Evolutionary conservation across 495 filamentous ascomycete species (phyloP), one percentile per base, ranked within the genome.

Genomic region (Hyaloscypha bicolor): DNA sequence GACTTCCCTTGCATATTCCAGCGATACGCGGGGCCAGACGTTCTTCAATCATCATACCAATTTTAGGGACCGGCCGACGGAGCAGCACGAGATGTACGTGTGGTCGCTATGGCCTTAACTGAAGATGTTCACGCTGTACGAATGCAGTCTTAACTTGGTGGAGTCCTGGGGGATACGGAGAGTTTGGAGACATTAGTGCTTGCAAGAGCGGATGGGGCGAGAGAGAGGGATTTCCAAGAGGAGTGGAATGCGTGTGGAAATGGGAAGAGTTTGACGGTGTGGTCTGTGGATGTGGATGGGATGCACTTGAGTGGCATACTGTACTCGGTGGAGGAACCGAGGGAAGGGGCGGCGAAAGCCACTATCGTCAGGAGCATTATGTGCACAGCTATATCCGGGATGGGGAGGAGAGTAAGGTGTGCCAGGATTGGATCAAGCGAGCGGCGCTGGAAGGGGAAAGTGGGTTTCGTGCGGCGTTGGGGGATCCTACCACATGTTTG

Each of bases 31-130:
- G 32, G 63, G 67, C n/a, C 62, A 72, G 53, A 63, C 66, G 9
- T 62, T 37, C 52, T 51, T 71, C 51, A 57, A 53, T 33, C 16
- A 25, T 25, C 25, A 25, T 25, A 25, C 25, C 25, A 2, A 19
- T 48, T 51, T 63, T 37, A 25, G 42, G 12, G 63, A 61, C n/a
- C 11, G n/a, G 25, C 31, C 37, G 6, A 37, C 30, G 3, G 67
- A 67, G 29, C 35, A 12, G 35, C 1, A 0, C 12, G 70, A 79
- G 39, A 71, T 74, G 9, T 64, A 69, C 32, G 58, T 77, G 3
- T 80, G 77, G 79, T 59, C 66, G 30, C 57, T 67, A 4, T 79
- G 77, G 76, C 71, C 73, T 8, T 69, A 70, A 14, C 68, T 81
- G 6, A 57, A 56, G 39, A 72, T 69, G 3, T 73, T 81, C 6